Evolutionary conservation across 495 filamentous ascomycete species (phyloP).

Genomic region (Acidomyces sp.): DNA sequence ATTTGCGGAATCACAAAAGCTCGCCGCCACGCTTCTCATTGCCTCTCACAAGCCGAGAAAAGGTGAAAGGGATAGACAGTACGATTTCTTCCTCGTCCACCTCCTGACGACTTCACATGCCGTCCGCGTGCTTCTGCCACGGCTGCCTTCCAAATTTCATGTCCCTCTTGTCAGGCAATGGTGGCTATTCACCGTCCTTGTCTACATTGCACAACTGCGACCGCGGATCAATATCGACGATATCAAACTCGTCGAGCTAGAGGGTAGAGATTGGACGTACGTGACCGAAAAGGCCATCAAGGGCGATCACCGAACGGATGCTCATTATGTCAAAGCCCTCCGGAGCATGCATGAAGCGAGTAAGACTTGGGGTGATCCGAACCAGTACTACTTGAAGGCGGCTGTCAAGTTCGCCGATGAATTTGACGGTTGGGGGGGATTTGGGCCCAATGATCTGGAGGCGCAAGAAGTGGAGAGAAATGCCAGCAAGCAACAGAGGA

Average conservation of each 20-base stretch:
- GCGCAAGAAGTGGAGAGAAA: slow-evolving; percentile 11
- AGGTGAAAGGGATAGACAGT: slow-evolving; percentile 38
- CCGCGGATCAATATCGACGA: slow-evolving; percentile 54
- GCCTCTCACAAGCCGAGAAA: slow-evolving; percentile 30
- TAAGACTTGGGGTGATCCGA: slow-evolving; percentile 71
- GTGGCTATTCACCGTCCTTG: slow-evolving; percentile 69
- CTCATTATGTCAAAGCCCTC: slow-evolving; percentile 71
- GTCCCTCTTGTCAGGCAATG: slow-evolving; percentile 63
- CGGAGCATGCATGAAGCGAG: slow-evolving; percentile 62
- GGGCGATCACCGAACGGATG: slow-evolving; percentile 51
- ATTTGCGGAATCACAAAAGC: slow-evolving; percentile 65
- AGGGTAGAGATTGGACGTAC: slow-evolving; percentile 62
- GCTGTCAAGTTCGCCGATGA: slow-evolving; percentile 68
- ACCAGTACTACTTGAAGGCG: slow-evolving; percentile 60
- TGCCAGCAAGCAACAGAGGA: too few relatives aligned
- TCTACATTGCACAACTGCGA: slow-evolving; percentile 63
- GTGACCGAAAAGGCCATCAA: slow-evolving; percentile 55
- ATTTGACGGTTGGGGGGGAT: slow-evolving; percentile 63
- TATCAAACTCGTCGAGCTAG: slow-evolving; percentile 46
- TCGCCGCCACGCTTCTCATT: slow-evolving; percentile 59
- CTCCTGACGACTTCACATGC: slow-evolving; percentile 76
- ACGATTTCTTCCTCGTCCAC: slow-evolving; percentile 80
- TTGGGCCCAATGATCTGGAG: slow-evolving; percentile 22
- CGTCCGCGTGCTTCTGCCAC: slow-evolving; percentile 67
- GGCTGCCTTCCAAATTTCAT: slow-evolving; percentile 61